Evolutionary conservation across 495 filamentous ascomycete genomes (phyloP), one percentile per base, ranked within the genome.

Genomic region (Podospora bellae-mahoneyi): DNA sequence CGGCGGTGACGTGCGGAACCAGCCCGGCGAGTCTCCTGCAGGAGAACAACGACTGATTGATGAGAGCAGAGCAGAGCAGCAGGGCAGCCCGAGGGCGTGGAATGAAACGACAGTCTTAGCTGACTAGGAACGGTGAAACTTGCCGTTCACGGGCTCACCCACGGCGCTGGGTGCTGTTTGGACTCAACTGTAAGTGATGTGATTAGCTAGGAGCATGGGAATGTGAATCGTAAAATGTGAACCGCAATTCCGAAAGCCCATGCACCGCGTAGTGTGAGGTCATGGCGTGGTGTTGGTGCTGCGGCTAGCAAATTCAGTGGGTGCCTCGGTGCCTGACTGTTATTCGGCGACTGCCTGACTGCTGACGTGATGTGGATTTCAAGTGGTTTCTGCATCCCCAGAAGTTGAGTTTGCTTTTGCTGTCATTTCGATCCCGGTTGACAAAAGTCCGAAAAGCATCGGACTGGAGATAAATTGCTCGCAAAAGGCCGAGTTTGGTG

Each of bases 201-300:
- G 30, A 32, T 32, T 32, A 18, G 20, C 16, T 32, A 32, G 59
- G 20, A 26, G n/a, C n/a, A n/a, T 26, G 55, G 9, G 55, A 32
- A 32, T 58, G 59, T 19, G 19, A 61, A 30, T 19, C 16, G 28
- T 61, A 27, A 13, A 61, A 61, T 7, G 55, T 20, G 59, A 61
- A 32, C 26, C 30, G 23, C 23, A 61, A 60, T 18, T 56, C 23
- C 19, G 27, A 61, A 61, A 61, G 16, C 15, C 9, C 15, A 61
- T 28, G 30, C n/a, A 32, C 18, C 26, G 18, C 20, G 30, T 15
- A 32, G 19, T 4, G 61, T 39, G 61, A 48, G 61, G 61, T 63
- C 61, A 63, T 63, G 61, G 61, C 30, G 61, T 63, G 61, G 61
- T 48, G 27, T 48, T 34, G 61, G 61, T 27, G 61, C 32, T 48